phyloP scores from a whole-genome alignment of 1,284 basidiomycete species.

The Ganoderma sp. region DNA sequence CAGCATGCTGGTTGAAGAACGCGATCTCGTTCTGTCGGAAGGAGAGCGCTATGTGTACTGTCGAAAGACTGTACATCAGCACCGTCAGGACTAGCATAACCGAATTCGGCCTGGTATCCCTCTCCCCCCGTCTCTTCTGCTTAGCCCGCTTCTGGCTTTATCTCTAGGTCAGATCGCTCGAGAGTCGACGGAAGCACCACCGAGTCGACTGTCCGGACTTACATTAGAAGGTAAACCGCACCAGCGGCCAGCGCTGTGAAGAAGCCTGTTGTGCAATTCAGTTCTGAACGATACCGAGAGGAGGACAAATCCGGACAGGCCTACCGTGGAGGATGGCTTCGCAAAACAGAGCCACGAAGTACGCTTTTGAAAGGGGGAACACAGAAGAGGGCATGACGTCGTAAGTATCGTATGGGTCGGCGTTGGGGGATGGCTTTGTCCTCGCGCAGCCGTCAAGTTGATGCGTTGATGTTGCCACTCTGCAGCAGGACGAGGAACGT shows the following conservation, averaged over 20 bases:
- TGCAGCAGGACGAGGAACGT: slow-evolving; percentile 2
- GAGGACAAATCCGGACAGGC: not conserved
- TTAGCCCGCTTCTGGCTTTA: not conserved
- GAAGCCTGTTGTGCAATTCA: slow-evolving; percentile 3
- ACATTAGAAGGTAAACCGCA: slow-evolving; percentile 18
- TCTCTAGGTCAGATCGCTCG: not conserved
- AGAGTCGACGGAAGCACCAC: not conserved
- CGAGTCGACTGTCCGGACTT: not conserved
- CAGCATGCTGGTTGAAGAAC: slow-evolving; percentile 15
- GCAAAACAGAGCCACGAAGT: slow-evolving; percentile 15
- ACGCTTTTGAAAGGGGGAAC: slow-evolving; percentile 11
- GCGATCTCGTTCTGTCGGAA: slow-evolving; percentile 10
- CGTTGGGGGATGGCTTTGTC: not conserved
- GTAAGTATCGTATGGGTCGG: not conserved
- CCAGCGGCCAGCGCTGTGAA: slow-evolving; percentile 13
- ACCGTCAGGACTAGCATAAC: slow-evolving; percentile 13
- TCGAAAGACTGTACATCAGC: slow-evolving; percentile 17
- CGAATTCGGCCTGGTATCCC: slow-evolving; percentile 2
- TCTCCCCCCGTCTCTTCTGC: not conserved
- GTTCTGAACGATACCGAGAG: too few species aligned
- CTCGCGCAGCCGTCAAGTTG: not conserved
- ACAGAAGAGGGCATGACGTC: not conserved
- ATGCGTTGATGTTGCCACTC: not conserved
- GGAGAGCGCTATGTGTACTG: slow-evolving; percentile 10
- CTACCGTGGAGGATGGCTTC: slow-evolving; percentile 19